Percentiles rank a stretch among this genome's conserved stretches.
These are phyloP conservation scores for Umbelopsis ramanniana DNA, from an alignment of 192 early-diverging fungal species.

Conservation along the genomic window DNA sequence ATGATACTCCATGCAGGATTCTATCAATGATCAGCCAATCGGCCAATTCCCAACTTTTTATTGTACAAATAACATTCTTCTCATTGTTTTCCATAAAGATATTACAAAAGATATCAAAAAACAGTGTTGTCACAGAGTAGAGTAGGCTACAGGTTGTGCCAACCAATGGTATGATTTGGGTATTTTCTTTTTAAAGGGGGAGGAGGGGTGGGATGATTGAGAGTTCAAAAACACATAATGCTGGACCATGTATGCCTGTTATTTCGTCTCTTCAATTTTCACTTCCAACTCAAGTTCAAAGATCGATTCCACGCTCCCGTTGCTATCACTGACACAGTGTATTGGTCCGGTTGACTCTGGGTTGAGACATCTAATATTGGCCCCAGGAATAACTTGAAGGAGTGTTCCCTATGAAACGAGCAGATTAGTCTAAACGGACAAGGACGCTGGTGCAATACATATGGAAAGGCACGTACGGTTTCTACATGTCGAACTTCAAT, in stretches of 20 bases:
- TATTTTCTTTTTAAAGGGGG: neutral
- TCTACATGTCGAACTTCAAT: constrained; percentile 89
- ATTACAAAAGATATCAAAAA: constrained; percentile 19
- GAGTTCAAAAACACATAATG: neutral
- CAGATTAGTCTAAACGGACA: neutral
- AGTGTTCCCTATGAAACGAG: constrained; percentile 47
- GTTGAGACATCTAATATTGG: constrained; percentile 62
- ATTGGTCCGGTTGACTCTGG: constrained; percentile 48
- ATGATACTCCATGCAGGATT: neutral
- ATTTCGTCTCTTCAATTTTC: neutral
- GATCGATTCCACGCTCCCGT: constrained; percentile 21
- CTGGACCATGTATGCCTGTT: neutral
- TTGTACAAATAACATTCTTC: constrained; percentile 18
- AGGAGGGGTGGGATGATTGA: neutral
- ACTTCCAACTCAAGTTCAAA: constrained; percentile 27
- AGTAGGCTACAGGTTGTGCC: neutral
- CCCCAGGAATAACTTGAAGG: constrained; percentile 57
- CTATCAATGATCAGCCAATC: neutral
- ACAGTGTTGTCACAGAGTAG: neutral
- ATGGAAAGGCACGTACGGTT: constrained; percentile 58
- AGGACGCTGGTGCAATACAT: constrained; percentile 50
- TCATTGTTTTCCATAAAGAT: neutral
- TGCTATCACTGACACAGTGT: constrained; percentile 46
- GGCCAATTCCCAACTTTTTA: constrained; percentile 5
- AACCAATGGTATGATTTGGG: constrained; percentile 17